Conservation (phyloP, 768 basidiomycete genomes). For the Dioszegia crocea region DNA sequence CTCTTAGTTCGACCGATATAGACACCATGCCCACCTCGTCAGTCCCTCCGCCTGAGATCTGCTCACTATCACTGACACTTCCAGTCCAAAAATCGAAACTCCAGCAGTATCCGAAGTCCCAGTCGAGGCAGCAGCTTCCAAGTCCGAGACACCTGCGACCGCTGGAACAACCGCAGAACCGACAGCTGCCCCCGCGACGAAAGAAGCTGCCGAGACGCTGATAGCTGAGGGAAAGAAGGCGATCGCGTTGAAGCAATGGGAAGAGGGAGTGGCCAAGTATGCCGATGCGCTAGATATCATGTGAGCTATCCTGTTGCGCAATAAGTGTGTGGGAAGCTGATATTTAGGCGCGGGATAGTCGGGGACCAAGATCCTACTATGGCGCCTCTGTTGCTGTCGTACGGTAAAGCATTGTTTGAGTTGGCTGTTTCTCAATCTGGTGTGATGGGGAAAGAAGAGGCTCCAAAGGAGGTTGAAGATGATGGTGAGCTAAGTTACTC, state of each 20-base stretch:
- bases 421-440: conserved; percentile 80
- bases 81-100: too few species aligned
- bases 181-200: not conserved
- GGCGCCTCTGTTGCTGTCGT: conserved; percentile 82
- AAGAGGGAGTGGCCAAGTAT: conserved; percentile 45
- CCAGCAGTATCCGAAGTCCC: too few species aligned
- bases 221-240: conserved; percentile 48
- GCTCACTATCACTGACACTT: too few species aligned
- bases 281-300: conserved; percentile 46
- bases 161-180: not conserved
- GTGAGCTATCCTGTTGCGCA: conserved; percentile 23
- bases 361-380: conserved; percentile 77
- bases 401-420: conserved; percentile 88
- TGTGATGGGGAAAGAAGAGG: conserved; percentile 84
- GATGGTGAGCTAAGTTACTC: conserved; percentile 16
- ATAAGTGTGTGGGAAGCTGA: not conserved
- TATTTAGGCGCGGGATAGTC: conserved; percentile 47
- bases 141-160: not conserved
- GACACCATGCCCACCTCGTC: not conserved
- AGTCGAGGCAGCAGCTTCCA: not conserved
- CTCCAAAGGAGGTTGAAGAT: conserved; percentile 51
- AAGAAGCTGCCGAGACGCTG: conserved; percentile 26
- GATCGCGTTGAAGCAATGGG: conserved; percentile 47
- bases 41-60: not conserved
- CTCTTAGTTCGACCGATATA: too few species aligned